Base-by-base conservation (phyloP, 805 yeast genomes). In the Schwanniomyces polymorphus region DNA sequence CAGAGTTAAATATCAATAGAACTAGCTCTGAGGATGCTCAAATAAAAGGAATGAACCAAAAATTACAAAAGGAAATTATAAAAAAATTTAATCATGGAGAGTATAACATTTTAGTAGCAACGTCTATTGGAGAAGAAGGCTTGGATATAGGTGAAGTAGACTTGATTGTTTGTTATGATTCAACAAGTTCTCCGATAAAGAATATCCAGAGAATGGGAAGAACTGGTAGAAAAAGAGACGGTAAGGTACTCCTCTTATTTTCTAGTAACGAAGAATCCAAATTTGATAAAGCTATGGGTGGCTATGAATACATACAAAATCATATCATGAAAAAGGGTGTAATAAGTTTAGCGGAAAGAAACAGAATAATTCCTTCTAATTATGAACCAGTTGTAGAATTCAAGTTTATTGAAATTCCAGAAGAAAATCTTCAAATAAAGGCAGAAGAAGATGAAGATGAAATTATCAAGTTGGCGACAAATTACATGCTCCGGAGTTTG, bases 71-170 rank as follows among this genome's bases (percentile, higher is more conserved):
- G 55, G 85, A 84, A 46, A 78, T 89, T 9, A 85, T 94, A 26
- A 77, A 78, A 27, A 75, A 84, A 47, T 94, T 94, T 67, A 88
- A 85, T 57, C 58, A 65, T 0, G 97, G 96, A 7, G 74, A 66
- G 1, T 80, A 81, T 58, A 95, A 94, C 60, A 82, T 89, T 7
- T 69, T 94, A 17, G 97, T 94, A 5, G 97, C 98, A 4, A 94
- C 99, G 0, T 91, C 97, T 0, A 92, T 94, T 60, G 99, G 98
- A 41, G 99, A 94, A 64, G 99, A 94, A 73, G 99, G 99, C 39
- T 76, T 94, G 53, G 99, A 94, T 72, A 95, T 94, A 54, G 99
- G 99, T 27, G 97, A 95, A 63, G 99, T 94, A 44, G 99, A 94
- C 65, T 63, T 94, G 57, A 92, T 94, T 55, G 77, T 94, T 7